Evolutionary conservation across 331 rosid species (phyloP), one percentile per base, ranked within the genome.

Genomic region (Acacia pycnantha): DNA sequence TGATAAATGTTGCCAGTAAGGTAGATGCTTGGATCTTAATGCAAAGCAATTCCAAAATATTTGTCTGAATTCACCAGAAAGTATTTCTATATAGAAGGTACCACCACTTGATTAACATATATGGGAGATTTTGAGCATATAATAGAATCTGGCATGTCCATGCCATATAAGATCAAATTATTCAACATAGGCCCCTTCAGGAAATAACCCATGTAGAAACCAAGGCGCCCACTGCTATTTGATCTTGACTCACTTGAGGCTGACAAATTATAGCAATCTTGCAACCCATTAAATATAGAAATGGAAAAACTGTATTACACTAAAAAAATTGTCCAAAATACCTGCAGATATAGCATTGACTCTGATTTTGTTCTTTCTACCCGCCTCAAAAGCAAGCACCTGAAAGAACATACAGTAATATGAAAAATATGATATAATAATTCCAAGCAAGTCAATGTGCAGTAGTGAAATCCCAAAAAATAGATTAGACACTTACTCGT

Each of bases 341-440:
- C 93, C 93, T 11, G 93, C 96, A 51, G 99, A 96, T 82, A 96
- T 96, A 21, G 97, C 84, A 83, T 96, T 96, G 83, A 96, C 98
- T 88, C 96, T 86, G 74, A 90, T 56, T 86, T 76, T 87, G 86
- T 85, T 86, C 79, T 79, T 91, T 85, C 96, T 85, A 11, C 96
- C 96, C 1, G 91, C 96, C 88, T 91, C 96, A 71, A 91, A 91
- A 73, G 96, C 96, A 77, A 91, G 96, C 85, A 91, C 93, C 93
- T 91, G 83, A 53, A 77, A 68, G 40, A 35, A 13, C n/a, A 33
- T 31, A 62, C 70, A 85, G 62, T n/a, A n/a, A n/a, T n/a, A n/a
- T n/a, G n/a, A n/a, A n/a, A n/a, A n/a, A n/a, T n/a, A n/a, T n/a
- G n/a, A n/a, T n/a, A n/a, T n/a, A n/a, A 40, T 27, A 19, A 43